Conservation (phyloP, 306 rosid species). For the Inga leiocalycina region DNA sequence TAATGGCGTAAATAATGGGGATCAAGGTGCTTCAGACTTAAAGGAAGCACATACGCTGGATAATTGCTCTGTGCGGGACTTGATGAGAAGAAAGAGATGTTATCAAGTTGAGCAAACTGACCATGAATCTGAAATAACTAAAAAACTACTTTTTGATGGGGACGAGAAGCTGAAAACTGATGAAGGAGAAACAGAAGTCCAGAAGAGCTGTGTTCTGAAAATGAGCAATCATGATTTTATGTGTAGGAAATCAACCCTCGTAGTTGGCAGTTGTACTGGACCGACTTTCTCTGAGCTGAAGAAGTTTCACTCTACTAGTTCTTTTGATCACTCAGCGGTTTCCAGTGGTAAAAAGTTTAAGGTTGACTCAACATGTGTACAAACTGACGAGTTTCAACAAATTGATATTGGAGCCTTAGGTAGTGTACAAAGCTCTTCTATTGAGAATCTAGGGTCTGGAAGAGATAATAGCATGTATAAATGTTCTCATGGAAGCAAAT, state of each 20-base stretch:
- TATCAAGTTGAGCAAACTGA: slow-evolving; percentile 52
- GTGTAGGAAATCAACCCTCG: slow-evolving; percentile 39
- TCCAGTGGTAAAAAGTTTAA: slow-evolving; percentile 27
- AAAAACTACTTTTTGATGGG: slow-evolving; percentile 43
- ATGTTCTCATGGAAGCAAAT: slow-evolving; percentile 34
- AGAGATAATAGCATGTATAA: slow-evolving; percentile 29
- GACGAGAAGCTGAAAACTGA: slow-evolving; percentile 40
- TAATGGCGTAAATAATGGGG: slow-evolving; percentile 38
- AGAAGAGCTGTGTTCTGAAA: slow-evolving; percentile 37
- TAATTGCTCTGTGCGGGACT: slow-evolving; percentile 74
- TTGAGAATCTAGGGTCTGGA: slow-evolving; percentile 29
- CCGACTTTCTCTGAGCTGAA: slow-evolving; percentile 28
- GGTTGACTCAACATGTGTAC: slow-evolving; percentile 18
- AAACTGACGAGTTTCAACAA: slow-evolving; percentile 36
- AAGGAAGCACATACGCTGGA: slow-evolving; percentile 43
- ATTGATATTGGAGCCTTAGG: slow-evolving; percentile 38
- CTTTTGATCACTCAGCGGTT: slow-evolving; percentile 26
- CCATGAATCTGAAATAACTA: slow-evolving; percentile 38
- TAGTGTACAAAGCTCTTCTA: slow-evolving; percentile 34
- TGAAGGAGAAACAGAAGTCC: slow-evolving; percentile 37
- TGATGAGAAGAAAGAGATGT: slow-evolving; percentile 88
- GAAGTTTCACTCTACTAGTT: slow-evolving; percentile 34
- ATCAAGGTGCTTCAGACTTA: slow-evolving; percentile 30
- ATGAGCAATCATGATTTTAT: slow-evolving; percentile 35
- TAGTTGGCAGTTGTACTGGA: slow-evolving; percentile 36